Evolutionary conservation across 2,329 filamentous ascomycete species (phyloP).

Genomic region (Neobulgaria alba): DNA sequence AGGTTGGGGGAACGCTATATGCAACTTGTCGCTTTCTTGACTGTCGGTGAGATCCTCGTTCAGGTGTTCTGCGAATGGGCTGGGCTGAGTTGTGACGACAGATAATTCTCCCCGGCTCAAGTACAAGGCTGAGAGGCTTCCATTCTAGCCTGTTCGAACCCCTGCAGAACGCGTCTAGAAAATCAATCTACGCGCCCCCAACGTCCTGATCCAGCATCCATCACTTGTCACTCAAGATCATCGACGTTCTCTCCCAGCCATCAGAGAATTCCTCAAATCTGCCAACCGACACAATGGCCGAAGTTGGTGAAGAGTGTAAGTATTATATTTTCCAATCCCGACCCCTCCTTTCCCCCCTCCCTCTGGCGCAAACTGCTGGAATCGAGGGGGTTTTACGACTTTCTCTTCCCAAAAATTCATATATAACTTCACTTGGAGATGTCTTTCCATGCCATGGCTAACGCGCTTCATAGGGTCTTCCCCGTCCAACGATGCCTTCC

Average conservation of each 20-base stretch:
- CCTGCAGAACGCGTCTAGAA: constrained; percentile 14
- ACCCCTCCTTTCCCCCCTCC: background rate
- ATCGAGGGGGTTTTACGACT: background rate
- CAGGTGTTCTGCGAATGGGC: no score
- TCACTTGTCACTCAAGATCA: background rate
- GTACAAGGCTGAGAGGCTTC: constrained; percentile 16
- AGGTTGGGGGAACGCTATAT: background rate
- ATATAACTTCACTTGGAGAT: no score
- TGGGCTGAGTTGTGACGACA: background rate
- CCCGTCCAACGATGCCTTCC: constrained; percentile 43
- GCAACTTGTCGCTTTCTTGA: no score
- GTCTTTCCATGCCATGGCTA: no score
- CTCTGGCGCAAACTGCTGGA: constrained; percentile 1
- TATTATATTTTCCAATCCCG: background rate
- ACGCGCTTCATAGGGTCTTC: constrained; percentile 20
- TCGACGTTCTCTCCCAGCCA: background rate
- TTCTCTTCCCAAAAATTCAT: background rate
- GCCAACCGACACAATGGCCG: constrained; percentile 14
- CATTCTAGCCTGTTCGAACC: constrained; percentile 9
- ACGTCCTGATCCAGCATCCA: no score
- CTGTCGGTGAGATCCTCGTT: no score
- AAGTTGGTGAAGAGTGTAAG: constrained; percentile 19
- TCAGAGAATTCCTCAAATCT: background rate
- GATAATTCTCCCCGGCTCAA: no score
- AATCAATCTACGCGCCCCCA: constrained; percentile 17